Conservation (phyloP, 805 yeast genomes). For the Myxozyma vanderwaltii region DNA sequence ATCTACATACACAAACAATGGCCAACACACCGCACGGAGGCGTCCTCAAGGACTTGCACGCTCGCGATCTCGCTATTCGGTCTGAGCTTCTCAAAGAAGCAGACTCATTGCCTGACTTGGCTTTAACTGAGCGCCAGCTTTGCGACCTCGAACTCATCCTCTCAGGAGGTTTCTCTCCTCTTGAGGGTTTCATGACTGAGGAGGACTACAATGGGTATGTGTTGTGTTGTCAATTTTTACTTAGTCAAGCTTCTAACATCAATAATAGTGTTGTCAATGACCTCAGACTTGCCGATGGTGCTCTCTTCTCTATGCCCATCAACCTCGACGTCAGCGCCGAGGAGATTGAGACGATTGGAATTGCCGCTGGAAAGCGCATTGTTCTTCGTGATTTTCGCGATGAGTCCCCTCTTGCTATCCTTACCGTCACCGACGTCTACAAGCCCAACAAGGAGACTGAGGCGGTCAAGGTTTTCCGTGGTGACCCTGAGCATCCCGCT, state of each 20-base stretch:
- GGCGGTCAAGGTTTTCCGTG: conserved; percentile 87
- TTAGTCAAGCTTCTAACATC: neutral
- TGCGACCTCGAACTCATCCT: conserved; percentile 91
- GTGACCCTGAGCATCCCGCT: conserved; percentile 97
- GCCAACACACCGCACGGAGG: conserved; percentile 87
- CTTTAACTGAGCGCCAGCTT: conserved; percentile 80
- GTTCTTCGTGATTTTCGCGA: conserved; percentile 81
- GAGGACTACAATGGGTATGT: conserved; percentile 56
- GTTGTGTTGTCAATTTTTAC: neutral
- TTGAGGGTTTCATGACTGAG: conserved; percentile 69
- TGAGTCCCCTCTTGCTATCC: conserved; percentile 74
- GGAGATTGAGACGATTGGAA: conserved; percentile 48
- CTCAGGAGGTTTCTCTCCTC: conserved; percentile 93
- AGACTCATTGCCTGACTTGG: conserved; percentile 47
- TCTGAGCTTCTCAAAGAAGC: conserved; percentile 61
- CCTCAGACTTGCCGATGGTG: conserved; percentile 72
- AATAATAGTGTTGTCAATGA: conserved; percentile 56
- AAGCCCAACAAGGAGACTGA: conserved; percentile 77
- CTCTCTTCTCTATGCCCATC: conserved; percentile 91
- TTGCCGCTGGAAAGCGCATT: conserved; percentile 61
- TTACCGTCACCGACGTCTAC: conserved; percentile 78
- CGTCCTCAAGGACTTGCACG: conserved; percentile 75
- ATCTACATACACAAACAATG: conserved; percentile 36
- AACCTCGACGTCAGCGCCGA: conserved; percentile 71
- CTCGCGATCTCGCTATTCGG: conserved; percentile 72